These are phyloP conservation scores for Phytophthora gonapodyides DNA, from an alignment of 352 stramenopile genomes.

Conservation along the genomic window DNA sequence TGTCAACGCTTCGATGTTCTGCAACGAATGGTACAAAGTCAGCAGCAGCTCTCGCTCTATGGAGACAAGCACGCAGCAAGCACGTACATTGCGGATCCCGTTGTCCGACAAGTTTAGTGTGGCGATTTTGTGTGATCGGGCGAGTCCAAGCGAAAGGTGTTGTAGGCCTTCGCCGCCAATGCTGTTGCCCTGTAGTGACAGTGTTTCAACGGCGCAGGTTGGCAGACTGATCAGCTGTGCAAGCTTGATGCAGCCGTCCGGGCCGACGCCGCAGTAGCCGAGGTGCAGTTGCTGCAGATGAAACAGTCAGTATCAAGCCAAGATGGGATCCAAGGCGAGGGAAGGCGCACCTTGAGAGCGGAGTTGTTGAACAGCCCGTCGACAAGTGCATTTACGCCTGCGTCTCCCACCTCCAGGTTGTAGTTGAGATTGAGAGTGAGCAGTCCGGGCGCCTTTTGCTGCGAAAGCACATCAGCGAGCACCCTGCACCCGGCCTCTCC, in stretches of 20 bases:
- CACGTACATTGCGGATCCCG: constrained; percentile 66
- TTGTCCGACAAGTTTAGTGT: constrained; percentile 83
- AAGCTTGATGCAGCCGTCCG: constrained; percentile 60
- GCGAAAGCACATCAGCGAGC: constrained; percentile 51
- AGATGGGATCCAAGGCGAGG: neutral
- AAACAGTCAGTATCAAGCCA: neutral
- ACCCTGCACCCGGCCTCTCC: constrained; percentile 61
- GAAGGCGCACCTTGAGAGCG: constrained; percentile 51
- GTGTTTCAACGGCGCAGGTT: constrained; percentile 49
- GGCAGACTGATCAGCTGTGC: constrained; percentile 74
- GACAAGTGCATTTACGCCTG: constrained; percentile 55
- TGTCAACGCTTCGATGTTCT: constrained; percentile 54
- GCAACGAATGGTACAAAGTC: neutral
- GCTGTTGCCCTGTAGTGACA: constrained; percentile 70
- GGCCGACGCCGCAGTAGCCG: constrained; percentile 67
- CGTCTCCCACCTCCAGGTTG: constrained; percentile 65
- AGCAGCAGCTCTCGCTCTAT: neutral
- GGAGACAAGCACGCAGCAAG: neutral
- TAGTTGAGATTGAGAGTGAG: constrained; percentile 80
- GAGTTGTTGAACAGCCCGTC: constrained; percentile 75
- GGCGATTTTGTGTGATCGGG: constrained; percentile 54
- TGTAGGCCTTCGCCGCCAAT: constrained; percentile 63
- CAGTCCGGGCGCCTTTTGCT: constrained; percentile 60
- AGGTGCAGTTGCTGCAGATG: constrained; percentile 65
- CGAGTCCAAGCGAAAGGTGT: constrained; percentile 74